Conservation (phyloP, 1,284 basidiomycete genomes). For the Takashimella koratensis region DNA sequence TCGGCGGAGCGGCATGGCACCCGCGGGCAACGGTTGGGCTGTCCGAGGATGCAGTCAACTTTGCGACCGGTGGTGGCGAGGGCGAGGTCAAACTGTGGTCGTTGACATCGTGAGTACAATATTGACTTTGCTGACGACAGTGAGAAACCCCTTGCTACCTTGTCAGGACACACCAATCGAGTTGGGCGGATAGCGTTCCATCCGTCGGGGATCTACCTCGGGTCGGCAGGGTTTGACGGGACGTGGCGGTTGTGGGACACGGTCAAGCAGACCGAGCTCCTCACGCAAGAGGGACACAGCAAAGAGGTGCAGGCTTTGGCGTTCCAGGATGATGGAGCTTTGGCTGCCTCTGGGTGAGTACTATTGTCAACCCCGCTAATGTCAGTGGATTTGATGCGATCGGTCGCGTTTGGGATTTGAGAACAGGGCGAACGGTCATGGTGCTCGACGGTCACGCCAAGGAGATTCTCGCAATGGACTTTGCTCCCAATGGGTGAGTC, state of each 20-base stretch:
- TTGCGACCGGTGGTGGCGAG: constrained; percentile 90
- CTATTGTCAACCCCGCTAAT: constrained; percentile 4
- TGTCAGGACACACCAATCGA: constrained; percentile 85
- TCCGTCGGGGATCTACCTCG: constrained; percentile 87
- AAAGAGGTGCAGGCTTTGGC: constrained; percentile 94
- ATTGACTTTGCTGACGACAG: constrained; percentile 45
- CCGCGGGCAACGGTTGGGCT: constrained; percentile 84
- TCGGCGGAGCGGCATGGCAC: constrained; percentile 97
- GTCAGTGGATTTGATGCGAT: constrained; percentile 89
- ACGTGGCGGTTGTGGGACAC: constrained; percentile 99
- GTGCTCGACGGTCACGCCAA: constrained; percentile 96
- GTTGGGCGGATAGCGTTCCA: constrained; percentile 94
- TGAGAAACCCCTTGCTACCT: constrained; percentile 70
- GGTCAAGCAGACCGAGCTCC: constrained; percentile 69
- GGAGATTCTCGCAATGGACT: constrained; percentile 85
- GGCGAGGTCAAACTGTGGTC: constrained; percentile 85
- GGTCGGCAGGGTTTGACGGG: constrained; percentile 93
- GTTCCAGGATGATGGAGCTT: constrained; percentile 91
- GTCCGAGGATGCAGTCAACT: constrained; percentile 65
- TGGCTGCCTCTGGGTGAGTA: constrained; percentile 83
- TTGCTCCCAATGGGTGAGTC: constrained; percentile 87
- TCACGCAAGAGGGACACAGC: constrained; percentile 94
- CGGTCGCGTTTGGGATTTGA: constrained; percentile 92
- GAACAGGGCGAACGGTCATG: constrained; percentile 95
- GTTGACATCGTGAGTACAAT: constrained; percentile 61